Base-by-base conservation (phyloP, 352 stramenopile genomes). In the Phytophthora pistaciae region DNA sequence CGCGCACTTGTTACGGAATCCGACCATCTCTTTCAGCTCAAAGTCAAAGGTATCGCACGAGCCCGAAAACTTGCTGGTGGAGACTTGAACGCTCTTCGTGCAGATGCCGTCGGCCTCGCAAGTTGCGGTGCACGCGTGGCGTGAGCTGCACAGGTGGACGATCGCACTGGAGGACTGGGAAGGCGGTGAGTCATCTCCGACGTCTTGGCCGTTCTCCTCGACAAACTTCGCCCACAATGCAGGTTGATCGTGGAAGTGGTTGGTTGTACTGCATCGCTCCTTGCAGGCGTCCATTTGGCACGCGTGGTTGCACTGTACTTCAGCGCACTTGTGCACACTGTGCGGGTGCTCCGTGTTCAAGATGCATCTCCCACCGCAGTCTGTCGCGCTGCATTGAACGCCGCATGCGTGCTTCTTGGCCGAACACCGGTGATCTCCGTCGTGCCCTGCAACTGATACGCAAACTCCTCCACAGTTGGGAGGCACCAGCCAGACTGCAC, bases 201-300 rank as follows among this genome's bases (percentile, higher is more conserved):
- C 25, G 25, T 29, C 20, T 52, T 68, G 58, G 0, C 25, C 56
- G 27, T 77, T 84, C 31, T 84, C 77, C 18, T 64, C n/a, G 3
- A 68, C 58, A 63, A 82, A 80, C 13, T 42, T 70, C 5, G 27
- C 18, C 53, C 18, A 33, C 33, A 76, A 38, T 5, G 59, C 49
- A 0, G 59, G 40, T 20, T 79, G 56, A 18, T 66, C 77, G 23
- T 88, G 80, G 36, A 88, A 88, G 69, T 88, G 80, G 25, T 83
- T 72, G 11, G 38, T 27, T n/a, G 48, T 57, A 44, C 68, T 72
- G 55, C 80, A 88, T 0, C 63, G 31, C 16, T 80, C 68, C 33
- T 70, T 70, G 48, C 80, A 88, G 14, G 58, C 46, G 1, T 70
- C 44, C 67, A 85, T 79, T 33, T 75, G 63, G 55, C 78, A 88